phyloP scores from a whole-genome alignment of 345 rosid genomes.

The Alliaria petiolata region DNA sequence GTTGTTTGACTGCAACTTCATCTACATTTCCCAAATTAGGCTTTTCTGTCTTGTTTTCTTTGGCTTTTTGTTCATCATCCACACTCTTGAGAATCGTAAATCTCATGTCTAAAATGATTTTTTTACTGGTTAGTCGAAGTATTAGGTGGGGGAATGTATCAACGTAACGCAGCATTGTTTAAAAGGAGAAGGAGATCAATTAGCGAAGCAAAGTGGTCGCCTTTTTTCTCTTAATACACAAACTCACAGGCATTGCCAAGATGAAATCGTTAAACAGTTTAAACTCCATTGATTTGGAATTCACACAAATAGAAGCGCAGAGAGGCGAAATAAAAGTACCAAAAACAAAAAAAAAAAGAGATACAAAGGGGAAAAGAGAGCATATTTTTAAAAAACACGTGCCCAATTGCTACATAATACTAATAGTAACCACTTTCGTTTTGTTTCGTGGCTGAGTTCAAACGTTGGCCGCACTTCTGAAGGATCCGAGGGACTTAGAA shows the following conservation, averaged over 20 bases:
- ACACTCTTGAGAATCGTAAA: no score
- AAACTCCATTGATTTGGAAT: not conserved
- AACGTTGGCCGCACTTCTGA: constrained; percentile 65
- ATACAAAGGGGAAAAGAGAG: not conserved
- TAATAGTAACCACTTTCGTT: not conserved
- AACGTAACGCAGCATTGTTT: not conserved
- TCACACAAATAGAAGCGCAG: not conserved
- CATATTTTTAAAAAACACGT: not conserved
- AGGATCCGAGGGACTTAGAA: constrained; percentile 76
- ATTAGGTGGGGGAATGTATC: no score
- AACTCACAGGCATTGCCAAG: not conserved
- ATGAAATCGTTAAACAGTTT: not conserved
- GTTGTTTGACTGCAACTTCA: no score
- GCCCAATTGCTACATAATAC: not conserved
- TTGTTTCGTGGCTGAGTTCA: constrained; percentile 15
- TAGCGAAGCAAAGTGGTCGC: not conserved
- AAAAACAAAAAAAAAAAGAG: not conserved
- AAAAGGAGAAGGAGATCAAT: not conserved
- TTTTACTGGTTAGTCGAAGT: no score
- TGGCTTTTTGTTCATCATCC: no score
- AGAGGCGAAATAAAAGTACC: no score
- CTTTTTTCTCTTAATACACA: not conserved
- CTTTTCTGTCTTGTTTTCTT: no score
- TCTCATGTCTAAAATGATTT: no score
- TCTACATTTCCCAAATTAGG: no score